A percentile compares a stretch with the other conserved stretches of the same genome.
Evolutionary conservation across 345 rosid genomes (phyloP).

Genomic region (Syzygium grande): DNA sequence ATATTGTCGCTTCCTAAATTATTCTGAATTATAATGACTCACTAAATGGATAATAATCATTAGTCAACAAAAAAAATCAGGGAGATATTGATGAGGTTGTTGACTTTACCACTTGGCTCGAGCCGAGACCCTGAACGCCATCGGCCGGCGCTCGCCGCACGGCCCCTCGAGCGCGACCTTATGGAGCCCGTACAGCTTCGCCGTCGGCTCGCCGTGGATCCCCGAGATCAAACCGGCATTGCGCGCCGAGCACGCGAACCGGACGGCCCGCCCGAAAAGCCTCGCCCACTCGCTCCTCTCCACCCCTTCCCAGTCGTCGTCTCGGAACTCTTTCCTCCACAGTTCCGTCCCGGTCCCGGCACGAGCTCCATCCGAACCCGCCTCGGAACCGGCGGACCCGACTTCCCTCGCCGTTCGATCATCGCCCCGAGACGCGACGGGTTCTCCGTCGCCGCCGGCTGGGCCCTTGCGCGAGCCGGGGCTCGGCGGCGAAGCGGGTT

Average conservation of each 20-base stretch:
- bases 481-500: background rate
- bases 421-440: background rate
- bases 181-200: slow-evolving; percentile 40
- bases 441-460: too few species aligned
- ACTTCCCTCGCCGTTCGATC: background rate
- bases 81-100: background rate
- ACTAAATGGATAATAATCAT: background rate
- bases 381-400: background rate
- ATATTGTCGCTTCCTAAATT: background rate
- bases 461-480: background rate
- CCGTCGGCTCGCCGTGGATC: slow-evolving; percentile 12
- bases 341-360: background rate
- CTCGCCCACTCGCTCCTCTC: slow-evolving; percentile 34
- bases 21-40: too few species aligned
- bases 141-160: slow-evolving; percentile 34
- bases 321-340: background rate
- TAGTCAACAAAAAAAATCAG: background rate
- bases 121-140: slow-evolving; percentile 38
- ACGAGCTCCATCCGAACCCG: background rate
- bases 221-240: slow-evolving; percentile 11
- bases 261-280: slow-evolving; percentile 32
- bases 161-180: slow-evolving; percentile 48
- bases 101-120: slow-evolving; percentile 35
- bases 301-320: slow-evolving; percentile 48
- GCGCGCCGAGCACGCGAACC: slow-evolving; percentile 15